phyloP scores from a whole-genome alignment of 2,329 filamentous ascomycete species.

The Colletotrichum karsti region DNA sequence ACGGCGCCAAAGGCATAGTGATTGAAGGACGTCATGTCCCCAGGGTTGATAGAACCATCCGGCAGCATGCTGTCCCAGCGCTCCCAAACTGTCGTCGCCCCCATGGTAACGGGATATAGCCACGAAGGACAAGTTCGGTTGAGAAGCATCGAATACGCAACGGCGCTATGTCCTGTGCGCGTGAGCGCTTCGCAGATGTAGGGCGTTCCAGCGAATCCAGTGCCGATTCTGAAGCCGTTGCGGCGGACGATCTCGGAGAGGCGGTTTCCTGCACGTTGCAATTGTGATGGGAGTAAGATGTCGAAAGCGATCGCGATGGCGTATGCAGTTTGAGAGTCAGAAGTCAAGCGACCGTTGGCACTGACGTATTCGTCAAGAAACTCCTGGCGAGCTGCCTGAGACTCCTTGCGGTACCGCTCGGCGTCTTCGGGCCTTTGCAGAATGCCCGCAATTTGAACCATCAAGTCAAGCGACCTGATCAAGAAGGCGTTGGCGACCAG shows the following conservation, averaged over 20 bases:
- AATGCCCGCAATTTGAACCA: not conserved
- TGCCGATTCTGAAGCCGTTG: constrained; percentile 25
- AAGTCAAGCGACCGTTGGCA: constrained; percentile 22
- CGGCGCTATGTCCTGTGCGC: constrained; percentile 9
- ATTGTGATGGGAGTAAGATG: constrained; percentile 11
- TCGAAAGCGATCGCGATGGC: constrained; percentile 32
- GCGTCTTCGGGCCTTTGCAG: not conserved
- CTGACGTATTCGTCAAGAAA: constrained; percentile 36
- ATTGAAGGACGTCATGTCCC: constrained; percentile 51
- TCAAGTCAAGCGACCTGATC: constrained; percentile 25
- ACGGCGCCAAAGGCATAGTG: constrained; percentile 51
- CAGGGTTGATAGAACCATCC: constrained; percentile 45
- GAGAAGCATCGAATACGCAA: constrained; percentile 47
- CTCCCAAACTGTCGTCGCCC: constrained; percentile 51
- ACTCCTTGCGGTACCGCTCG: constrained; percentile 2
- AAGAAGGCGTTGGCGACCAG: constrained; percentile 42
- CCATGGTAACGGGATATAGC: constrained; percentile 48
- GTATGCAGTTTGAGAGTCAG: constrained; percentile 33
- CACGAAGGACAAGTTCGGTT: constrained; percentile 44
- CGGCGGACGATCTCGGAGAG: constrained; percentile 10
- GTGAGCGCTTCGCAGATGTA: constrained; percentile 29
- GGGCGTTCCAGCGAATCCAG: constrained; percentile 35
- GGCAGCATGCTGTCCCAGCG: constrained; percentile 50
- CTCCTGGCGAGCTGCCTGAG: not conserved
- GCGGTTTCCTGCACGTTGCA: not conserved